Evolutionary conservation across 495 filamentous ascomycete genomes (phyloP).

Genomic region (Hypomontagnella submonticulosa): DNA sequence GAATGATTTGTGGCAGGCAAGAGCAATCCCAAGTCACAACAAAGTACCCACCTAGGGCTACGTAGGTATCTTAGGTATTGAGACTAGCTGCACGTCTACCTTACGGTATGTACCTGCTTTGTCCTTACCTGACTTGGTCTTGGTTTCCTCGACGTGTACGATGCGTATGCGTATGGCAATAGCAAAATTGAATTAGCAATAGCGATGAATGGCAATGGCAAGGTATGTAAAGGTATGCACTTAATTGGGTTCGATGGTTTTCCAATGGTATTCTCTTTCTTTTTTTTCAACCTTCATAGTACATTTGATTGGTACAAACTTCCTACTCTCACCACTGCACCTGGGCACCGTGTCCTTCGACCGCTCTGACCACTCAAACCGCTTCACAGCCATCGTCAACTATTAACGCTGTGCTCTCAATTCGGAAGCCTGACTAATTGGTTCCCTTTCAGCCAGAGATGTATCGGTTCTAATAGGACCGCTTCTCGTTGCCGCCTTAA

Average conservation of each 20-base stretch:
- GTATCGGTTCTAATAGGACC: conserved; percentile 35
- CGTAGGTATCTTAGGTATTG: conserved; percentile 39
- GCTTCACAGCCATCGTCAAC: conserved; percentile 13
- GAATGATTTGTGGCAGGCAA: conserved; percentile 40
- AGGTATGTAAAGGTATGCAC: conserved; percentile 15
- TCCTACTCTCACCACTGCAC: too few species aligned
- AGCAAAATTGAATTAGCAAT: neutral
- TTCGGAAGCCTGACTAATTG: conserved; percentile 42
- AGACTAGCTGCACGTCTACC: conserved; percentile 43
- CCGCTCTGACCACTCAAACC: too few species aligned
- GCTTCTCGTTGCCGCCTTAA: conserved; percentile 44
- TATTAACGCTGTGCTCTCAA: conserved; percentile 21
- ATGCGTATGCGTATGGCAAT: conserved; percentile 1
- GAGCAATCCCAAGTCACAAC: conserved; percentile 31
- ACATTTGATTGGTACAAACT: too few species aligned
- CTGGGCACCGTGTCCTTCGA: neutral
- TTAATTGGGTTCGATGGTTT: conserved; percentile 18
- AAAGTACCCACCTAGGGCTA: conserved; percentile 36
- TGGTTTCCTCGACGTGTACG: conserved; percentile 13
- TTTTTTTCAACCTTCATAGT: too few species aligned
- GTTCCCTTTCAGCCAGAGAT: conserved; percentile 37
- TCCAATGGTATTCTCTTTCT: too few species aligned
- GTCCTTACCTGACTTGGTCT: conserved; percentile 13
- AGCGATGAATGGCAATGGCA: neutral
- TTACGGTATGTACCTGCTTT: conserved; percentile 31